Evolutionary conservation across 2,329 filamentous ascomycete genomes (phyloP).

Genomic region (Botryotinia narcissicola): DNA sequence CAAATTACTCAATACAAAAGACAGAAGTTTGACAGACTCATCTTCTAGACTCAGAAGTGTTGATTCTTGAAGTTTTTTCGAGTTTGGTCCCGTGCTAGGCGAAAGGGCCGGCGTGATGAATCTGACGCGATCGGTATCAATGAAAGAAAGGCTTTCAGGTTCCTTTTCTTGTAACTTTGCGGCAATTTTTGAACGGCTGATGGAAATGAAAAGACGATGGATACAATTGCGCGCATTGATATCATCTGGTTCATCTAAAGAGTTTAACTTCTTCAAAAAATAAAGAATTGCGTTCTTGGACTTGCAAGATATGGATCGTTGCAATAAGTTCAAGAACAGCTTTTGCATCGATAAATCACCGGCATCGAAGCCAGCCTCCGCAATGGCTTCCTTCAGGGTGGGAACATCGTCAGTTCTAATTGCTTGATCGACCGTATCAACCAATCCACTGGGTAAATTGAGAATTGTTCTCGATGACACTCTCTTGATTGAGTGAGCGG

Average conservation of each 20-base stretch:
- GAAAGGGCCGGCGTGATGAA: conserved; percentile 79
- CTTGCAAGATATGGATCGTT: conserved; percentile 70
- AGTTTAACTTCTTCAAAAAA: conserved; percentile 66
- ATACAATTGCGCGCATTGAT: conserved; percentile 93
- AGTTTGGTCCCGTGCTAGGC: conserved; percentile 59
- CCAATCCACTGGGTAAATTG: conserved; percentile 63
- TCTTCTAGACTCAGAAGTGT: conserved; percentile 67
- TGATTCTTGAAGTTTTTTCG: conserved; percentile 64
- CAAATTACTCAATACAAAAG: conserved; percentile 65
- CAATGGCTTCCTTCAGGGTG: conserved; percentile 55
- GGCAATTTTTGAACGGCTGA: conserved; percentile 68
- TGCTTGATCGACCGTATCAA: conserved; percentile 71
- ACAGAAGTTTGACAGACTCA: conserved; percentile 68
- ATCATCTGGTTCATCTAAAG: conserved; percentile 82
- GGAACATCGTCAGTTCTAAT: conserved; percentile 66
- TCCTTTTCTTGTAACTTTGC: conserved; percentile 38
- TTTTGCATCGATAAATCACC: conserved; percentile 57
- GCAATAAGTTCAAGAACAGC: conserved; percentile 75
- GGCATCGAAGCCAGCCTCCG: conserved; percentile 54
- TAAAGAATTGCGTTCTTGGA: conserved; percentile 68
- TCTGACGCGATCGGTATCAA: conserved; percentile 46
- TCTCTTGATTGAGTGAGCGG: conserved; percentile 68
- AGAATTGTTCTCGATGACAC: conserved; percentile 73
- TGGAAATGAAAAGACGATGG: conserved; percentile 87
- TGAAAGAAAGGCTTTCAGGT: conserved; percentile 42